phyloP scores from a whole-genome alignment of 2,329 filamentous ascomycete species.

The Fusarium sp. region DNA sequence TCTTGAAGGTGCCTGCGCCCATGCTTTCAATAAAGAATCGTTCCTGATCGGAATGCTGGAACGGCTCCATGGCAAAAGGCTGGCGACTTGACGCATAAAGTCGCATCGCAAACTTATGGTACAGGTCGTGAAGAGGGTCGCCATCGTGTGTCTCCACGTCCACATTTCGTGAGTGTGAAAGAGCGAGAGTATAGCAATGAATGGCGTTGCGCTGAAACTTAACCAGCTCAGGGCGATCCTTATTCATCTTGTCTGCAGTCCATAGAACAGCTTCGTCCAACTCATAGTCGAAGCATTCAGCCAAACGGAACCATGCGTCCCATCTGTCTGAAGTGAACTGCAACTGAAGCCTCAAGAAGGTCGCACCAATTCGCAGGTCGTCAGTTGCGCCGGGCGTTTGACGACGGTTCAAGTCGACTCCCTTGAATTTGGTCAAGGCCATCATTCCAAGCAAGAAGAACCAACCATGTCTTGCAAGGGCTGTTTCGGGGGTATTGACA shows the following conservation, averaged over 20 bases:
- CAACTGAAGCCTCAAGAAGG: constrained; percentile 83
- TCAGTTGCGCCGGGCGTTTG: constrained; percentile 83
- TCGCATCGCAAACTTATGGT: constrained; percentile 71
- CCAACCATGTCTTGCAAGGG: constrained; percentile 86
- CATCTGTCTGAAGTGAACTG: constrained; percentile 85
- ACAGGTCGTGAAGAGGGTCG: constrained; percentile 68
- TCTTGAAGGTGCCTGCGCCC: constrained; percentile 64
- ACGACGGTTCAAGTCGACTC: constrained; percentile 76
- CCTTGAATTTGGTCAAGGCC: constrained; percentile 85
- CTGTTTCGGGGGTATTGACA: constrained; percentile 76
- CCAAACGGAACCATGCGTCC: constrained; percentile 92
- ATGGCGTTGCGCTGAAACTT: constrained; percentile 83
- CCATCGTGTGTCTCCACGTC: constrained; percentile 60
- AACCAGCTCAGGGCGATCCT: constrained; percentile 79
- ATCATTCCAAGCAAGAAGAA: constrained; percentile 93
- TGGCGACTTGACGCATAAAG: constrained; percentile 72
- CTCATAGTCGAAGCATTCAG: constrained; percentile 88
- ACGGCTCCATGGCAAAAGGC: constrained; percentile 73
- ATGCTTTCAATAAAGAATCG: constrained; percentile 66
- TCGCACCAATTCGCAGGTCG: constrained; percentile 84
- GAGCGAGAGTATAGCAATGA: constrained; percentile 77
- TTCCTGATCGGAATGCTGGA: constrained; percentile 67
- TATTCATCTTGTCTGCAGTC: constrained; percentile 93
- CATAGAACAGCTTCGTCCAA: constrained; percentile 89
- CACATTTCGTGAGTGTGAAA: constrained; percentile 65